Conservation (phyloP, 108 stramenopile species). For the Craspedostauros australis region DNA sequence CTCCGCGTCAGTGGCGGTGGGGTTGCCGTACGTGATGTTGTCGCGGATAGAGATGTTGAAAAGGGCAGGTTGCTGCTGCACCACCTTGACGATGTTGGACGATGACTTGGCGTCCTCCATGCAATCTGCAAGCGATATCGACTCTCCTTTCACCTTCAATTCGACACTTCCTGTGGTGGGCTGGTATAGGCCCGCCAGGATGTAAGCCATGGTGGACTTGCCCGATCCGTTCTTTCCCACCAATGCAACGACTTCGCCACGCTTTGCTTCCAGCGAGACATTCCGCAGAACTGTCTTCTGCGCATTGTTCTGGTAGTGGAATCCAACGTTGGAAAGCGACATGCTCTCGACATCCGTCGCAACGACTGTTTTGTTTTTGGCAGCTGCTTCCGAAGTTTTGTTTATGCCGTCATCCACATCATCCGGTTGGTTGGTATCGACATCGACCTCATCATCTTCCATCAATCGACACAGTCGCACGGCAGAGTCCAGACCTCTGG, state of each 20-base stretch:
- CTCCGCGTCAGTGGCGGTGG: constrained; percentile 45
- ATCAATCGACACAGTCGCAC: constrained; percentile 36
- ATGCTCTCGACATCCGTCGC: constrained; percentile 39
- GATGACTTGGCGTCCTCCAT: no score
- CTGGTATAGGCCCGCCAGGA: constrained; percentile 86
- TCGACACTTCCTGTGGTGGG: constrained; percentile 48
- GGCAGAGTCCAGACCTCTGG: constrained; percentile 57
- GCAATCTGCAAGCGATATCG: constrained; percentile 29
- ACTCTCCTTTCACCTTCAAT: constrained; percentile 3
- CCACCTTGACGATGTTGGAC: constrained; percentile 81
- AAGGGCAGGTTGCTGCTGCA: constrained; percentile 86
- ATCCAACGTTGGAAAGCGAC: constrained; percentile 49
- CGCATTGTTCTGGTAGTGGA: constrained; percentile 50
- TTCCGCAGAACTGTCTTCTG: constrained; percentile 48
- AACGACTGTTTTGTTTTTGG: constrained; percentile 3
- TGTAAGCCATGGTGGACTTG: constrained; percentile 76
- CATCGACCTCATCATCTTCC: constrained; percentile 4
- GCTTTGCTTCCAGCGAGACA: constrained; percentile 57
- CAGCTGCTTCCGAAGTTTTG: not conserved
- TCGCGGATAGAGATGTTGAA: constrained; percentile 67
- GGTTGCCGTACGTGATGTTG: constrained; percentile 75
- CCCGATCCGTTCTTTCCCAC: constrained; percentile 91
- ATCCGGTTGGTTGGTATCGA: not conserved
- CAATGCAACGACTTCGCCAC: constrained; percentile 84
- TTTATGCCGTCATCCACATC: not conserved